These are phyloP conservation scores for Pyrenopolyporus hunteri DNA, from an alignment of 495 filamentous ascomycete genomes.

Conservation along the genomic window DNA sequence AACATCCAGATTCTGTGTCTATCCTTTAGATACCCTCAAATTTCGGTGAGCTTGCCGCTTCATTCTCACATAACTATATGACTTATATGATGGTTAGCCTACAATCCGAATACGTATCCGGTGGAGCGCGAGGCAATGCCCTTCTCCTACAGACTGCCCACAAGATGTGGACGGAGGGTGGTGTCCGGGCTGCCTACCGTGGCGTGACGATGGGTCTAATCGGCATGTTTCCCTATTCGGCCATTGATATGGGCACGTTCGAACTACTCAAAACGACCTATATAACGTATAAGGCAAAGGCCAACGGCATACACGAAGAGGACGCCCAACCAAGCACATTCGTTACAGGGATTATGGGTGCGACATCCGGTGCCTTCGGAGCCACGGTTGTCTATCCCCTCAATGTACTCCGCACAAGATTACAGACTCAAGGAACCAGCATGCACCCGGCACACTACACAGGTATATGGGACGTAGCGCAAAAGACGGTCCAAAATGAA, in stretches of 20 bases:
- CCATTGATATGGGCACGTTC: slow-evolving; percentile 94
- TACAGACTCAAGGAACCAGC: slow-evolving; percentile 93
- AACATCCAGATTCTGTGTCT: slow-evolving; percentile 76
- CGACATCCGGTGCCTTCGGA: slow-evolving; percentile 87
- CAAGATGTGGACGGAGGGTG: slow-evolving; percentile 81
- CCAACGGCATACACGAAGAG: slow-evolving; percentile 75
- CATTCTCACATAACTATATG: not conserved
- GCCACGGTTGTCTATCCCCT: slow-evolving; percentile 94
- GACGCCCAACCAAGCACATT: slow-evolving; percentile 79
- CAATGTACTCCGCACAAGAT: slow-evolving; percentile 89
- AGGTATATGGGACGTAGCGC: slow-evolving; percentile 84
- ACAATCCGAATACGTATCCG: slow-evolving; percentile 90
- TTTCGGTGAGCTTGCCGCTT: slow-evolving; percentile 65
- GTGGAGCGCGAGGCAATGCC: slow-evolving; percentile 81
- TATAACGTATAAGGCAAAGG: slow-evolving; percentile 70
- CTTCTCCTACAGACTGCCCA: slow-evolving; percentile 80
- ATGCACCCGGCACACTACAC: slow-evolving; percentile 91
- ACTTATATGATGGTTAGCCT: slow-evolving; percentile 60
- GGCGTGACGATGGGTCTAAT: slow-evolving; percentile 89
- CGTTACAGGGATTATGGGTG: slow-evolving; percentile 81
- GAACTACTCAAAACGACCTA: slow-evolving; percentile 85
- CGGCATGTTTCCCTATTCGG: slow-evolving; percentile 97
- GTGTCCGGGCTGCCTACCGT: slow-evolving; percentile 81
- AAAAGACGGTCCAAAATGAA: slow-evolving; percentile 80
- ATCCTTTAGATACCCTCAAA: slow-evolving; percentile 96